A percentile compares a stretch with the other conserved stretches of the same genome.
Evolutionary conservation across 257 asterid species (phyloP).

Genomic region (Ophiorrhiza pumila): DNA sequence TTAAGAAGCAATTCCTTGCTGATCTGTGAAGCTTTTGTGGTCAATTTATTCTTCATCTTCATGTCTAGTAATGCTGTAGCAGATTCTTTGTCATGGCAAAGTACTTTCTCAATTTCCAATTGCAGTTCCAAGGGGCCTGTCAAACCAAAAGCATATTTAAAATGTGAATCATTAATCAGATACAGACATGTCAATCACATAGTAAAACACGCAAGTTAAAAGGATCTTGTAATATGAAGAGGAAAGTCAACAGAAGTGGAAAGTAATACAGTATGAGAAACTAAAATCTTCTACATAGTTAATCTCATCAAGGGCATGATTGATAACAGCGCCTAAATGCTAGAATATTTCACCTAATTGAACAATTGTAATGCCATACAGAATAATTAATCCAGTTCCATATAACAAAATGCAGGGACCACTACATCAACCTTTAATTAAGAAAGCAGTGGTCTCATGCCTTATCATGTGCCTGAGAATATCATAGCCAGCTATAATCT

Average conservation of each 20-base stretch:
- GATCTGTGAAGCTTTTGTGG: constrained; percentile 71
- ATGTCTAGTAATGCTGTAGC: constrained; percentile 81
- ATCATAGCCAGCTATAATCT: too few relatives aligned
- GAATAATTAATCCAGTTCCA: neutral
- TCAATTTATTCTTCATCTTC: constrained; percentile 92
- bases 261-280: neutral
- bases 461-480: neutral
- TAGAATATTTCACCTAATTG: neutral
- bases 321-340: neutral
- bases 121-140: constrained; percentile 91
- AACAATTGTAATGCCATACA: neutral
- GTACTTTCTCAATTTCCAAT: constrained; percentile 78
- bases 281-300: neutral
- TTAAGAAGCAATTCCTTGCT: constrained; percentile 72
- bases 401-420: neutral
- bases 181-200: neutral
- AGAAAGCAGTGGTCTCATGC: neutral
- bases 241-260: neutral
- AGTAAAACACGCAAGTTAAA: neutral
- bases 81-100: constrained; percentile 66
- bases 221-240: neutral
- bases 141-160: constrained; percentile 23
- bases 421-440: neutral
- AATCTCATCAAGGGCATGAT: neutral
- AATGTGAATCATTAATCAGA: neutral